phyloP scores from a whole-genome alignment of 331 rosid species.

The Cydonia oblonga region DNA sequence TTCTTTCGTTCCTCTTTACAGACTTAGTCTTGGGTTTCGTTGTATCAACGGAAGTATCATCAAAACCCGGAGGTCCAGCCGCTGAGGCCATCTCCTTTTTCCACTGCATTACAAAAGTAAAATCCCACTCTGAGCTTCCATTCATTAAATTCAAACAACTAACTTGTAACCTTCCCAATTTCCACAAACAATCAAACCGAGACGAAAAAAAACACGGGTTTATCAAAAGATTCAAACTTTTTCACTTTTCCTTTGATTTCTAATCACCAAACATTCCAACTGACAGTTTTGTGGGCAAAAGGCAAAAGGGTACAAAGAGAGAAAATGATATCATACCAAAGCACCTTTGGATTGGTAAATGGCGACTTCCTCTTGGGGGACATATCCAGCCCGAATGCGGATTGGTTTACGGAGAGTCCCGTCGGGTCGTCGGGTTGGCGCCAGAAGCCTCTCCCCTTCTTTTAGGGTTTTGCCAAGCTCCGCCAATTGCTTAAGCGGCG shows the following conservation, averaged over 20 bases:
- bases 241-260: not conserved
- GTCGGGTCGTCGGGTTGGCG: constrained; percentile 78
- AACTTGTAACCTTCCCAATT: not conserved
- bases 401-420: constrained; percentile 74
- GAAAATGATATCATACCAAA: constrained; percentile 29
- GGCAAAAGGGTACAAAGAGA: not conserved
- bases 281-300: not conserved
- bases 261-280: constrained; percentile 5
- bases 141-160: not conserved
- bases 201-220: not conserved
- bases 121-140: not conserved
- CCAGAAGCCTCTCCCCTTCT: constrained; percentile 77
- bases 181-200: not conserved
- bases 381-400: constrained; percentile 78
- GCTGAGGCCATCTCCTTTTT: constrained; percentile 68
- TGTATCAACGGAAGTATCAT: constrained; percentile 20
- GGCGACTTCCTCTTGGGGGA: constrained; percentile 89
- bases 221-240: not conserved
- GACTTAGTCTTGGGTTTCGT: constrained; percentile 73
- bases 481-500: constrained; percentile 13
- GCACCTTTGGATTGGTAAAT: constrained; percentile 70
- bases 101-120: constrained; percentile 37
- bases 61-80: constrained; percentile 76
- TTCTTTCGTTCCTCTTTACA: constrained; percentile 77
- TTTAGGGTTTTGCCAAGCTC: constrained; percentile 58